A percentile compares a stretch with the other conserved stretches of the same genome.
These are phyloP conservation scores for Phytophthora capsici DNA, from an alignment of 352 stramenopile genomes.

Conservation along the genomic window DNA sequence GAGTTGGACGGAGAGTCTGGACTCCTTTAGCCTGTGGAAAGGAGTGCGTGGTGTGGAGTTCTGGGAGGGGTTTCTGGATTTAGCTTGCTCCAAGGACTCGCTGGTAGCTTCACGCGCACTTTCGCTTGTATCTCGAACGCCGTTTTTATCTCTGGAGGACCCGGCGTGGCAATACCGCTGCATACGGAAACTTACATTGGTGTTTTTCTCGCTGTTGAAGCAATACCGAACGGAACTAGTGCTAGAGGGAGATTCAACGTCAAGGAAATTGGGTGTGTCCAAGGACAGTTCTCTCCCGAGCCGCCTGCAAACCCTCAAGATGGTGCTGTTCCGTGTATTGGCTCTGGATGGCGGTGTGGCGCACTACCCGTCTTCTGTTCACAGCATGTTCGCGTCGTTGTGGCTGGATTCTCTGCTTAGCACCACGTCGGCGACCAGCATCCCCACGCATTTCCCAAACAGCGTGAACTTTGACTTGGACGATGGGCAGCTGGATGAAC, in stretches of 20 bases:
- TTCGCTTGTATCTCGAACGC: conserved; percentile 52
- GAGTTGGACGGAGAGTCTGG: conserved; percentile 45
- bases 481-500: conserved; percentile 28
- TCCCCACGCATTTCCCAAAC: conserved; percentile 77
- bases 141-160: conserved; percentile 76
- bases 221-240: conserved; percentile 59
- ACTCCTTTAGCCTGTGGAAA: conserved; percentile 57
- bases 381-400: conserved; percentile 66
- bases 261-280: conserved; percentile 4
- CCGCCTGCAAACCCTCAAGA: conserved; percentile 54
- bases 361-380: conserved; percentile 74
- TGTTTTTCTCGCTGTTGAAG: conserved; percentile 65
- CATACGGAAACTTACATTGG: conserved; percentile 56
- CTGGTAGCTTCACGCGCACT: conserved; percentile 56
- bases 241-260: conserved; percentile 19
- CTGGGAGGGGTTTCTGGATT: conserved; percentile 71
- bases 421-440: conserved; percentile 64
- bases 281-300: conserved; percentile 16
- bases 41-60: conserved; percentile 53
- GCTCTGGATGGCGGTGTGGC: conserved; percentile 64
- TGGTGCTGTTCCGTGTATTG: conserved; percentile 59
- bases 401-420: conserved; percentile 75
- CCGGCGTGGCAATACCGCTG: conserved; percentile 79
- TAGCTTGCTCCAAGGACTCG: conserved; percentile 47
- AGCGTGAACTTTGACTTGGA: conserved; percentile 38